Base-by-base conservation (phyloP, 1,284 basidiomycete species). In the Apiotrichum gracile region DNA sequence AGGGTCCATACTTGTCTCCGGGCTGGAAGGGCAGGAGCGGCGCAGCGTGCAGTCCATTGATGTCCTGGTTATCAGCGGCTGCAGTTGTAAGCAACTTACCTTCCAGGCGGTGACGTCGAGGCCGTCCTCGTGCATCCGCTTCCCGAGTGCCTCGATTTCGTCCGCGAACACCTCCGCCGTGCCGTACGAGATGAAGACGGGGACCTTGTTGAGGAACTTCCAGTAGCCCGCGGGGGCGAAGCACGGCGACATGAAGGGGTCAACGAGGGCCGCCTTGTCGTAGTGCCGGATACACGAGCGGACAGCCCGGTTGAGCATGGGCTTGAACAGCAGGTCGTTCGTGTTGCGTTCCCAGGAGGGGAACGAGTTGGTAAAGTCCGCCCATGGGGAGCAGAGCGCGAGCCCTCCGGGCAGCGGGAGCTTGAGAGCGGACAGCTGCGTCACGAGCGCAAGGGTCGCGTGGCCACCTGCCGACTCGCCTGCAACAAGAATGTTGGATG, bases 381-480 rank as follows among this genome's bases (percentile, higher is more conserved):
- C 65, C 81, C 81, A 83, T 0, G 82, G 82, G 0, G 82, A 83
- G 35, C 78, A 69, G 7, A 82, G 75, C n/a, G 84, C 65, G 13
- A 84, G 70, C 4, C 71, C 75, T n/a, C 78, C 77, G 4, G 83
- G 82, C 33, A 77, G 73, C 0, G 54, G 31, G n/a, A 22, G 10
- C 12, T 14, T 12, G 31, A 74, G 65, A 12, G 57, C 51, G 19
- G 25, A 24, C 16, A 63, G 54, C 34, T 64, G 64, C 27, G 49
- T 52, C 2, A 55, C 52, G 1, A 65, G 44, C 7, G 80, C 79
- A 4, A 85, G 76, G 0, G 79, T 80, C 4, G 86, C 76, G 61
- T 85, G 85, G 0, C 81, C 85, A 3, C 85, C 85, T 0, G 85
- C 83, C 48, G 80, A 82, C 61, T 86, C 84, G 31, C 85, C 85